These are phyloP conservation scores for Geosmithia flava DNA, from an alignment of 2,329 filamentous ascomycete species.

Conservation along the genomic window DNA sequence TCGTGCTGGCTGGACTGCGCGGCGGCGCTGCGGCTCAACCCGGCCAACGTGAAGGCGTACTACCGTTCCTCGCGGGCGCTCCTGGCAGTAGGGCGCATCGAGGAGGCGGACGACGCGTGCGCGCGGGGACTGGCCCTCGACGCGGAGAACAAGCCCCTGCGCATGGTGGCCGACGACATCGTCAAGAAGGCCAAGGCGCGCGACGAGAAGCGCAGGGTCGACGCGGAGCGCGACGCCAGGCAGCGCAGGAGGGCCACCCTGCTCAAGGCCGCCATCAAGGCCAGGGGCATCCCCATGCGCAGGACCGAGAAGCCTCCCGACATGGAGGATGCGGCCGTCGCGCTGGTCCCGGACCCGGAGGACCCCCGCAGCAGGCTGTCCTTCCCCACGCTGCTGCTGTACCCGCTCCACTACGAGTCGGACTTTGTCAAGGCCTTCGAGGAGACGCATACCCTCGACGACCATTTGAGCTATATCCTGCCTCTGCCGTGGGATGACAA, in stretches of 20 bases:
- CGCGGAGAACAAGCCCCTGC: slow-evolving; percentile 53
- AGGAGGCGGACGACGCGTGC: slow-evolving; percentile 72
- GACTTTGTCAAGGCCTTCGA: slow-evolving; percentile 85
- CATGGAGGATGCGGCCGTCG: slow-evolving; percentile 70
- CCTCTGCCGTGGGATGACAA: slow-evolving; percentile 75
- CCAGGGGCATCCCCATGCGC: slow-evolving; percentile 55
- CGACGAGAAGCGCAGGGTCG: slow-evolving; percentile 40
- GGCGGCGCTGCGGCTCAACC: slow-evolving; percentile 65
- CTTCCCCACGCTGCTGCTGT: slow-evolving; percentile 75
- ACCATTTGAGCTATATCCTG: slow-evolving; percentile 77
- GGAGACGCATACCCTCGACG: slow-evolving; percentile 61
- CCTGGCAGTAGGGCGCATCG: slow-evolving; percentile 63
- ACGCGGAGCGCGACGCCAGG: slow-evolving; percentile 40
- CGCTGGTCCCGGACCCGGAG: slow-evolving; percentile 58
- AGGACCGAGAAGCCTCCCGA: slow-evolving; percentile 64
- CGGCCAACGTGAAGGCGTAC: slow-evolving; percentile 75
- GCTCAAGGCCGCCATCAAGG: slow-evolving; percentile 52
- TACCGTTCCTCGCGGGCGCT: slow-evolving; percentile 76
- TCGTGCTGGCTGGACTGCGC: slow-evolving; percentile 78
- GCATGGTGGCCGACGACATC: slow-evolving; percentile 50
- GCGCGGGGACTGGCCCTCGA: slow-evolving; percentile 64
- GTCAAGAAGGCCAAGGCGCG: slow-evolving; percentile 40
- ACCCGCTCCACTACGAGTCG: slow-evolving; percentile 68
- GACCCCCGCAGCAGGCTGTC: slow-evolving; percentile 59
- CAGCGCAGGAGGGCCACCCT: slow-evolving; percentile 45